phyloP scores from a whole-genome alignment of 192 early-diverging fungal species.

The Podila clonocystis region DNA sequence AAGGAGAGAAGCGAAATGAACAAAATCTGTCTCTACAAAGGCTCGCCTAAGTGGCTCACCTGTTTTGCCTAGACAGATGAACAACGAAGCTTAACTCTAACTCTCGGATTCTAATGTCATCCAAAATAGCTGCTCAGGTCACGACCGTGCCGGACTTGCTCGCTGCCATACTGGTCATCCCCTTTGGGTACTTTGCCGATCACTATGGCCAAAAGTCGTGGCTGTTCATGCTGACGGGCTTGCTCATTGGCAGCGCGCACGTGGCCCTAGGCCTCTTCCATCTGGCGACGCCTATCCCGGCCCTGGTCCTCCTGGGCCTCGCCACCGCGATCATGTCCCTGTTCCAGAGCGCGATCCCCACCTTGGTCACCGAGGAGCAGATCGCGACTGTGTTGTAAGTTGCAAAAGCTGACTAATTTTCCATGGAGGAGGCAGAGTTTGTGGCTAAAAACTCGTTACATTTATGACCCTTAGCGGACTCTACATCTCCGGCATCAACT shows the following conservation, averaged over 20 bases:
- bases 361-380: conserved; percentile 53
- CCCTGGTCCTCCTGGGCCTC: conserved; percentile 56
- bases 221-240: conserved; percentile 55
- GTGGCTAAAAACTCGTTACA: too few relatives aligned
- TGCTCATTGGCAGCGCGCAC: conserved; percentile 56
- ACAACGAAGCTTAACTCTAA: not conserved
- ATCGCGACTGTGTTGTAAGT: conserved; percentile 57
- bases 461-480: conserved; percentile 45
- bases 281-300: conserved; percentile 53
- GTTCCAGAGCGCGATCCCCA: conserved; percentile 62
- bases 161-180: conserved; percentile 62
- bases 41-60: not conserved
- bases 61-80: not conserved
- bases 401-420: too few relatives aligned
- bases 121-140: conserved; percentile 56
- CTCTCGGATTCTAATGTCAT: not conserved
- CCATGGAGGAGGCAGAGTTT: not conserved
- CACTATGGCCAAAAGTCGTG: conserved; percentile 57
- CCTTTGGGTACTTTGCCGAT: conserved; percentile 63
- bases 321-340: conserved; percentile 59
- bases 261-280: conserved; percentile 48
- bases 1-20: too few relatives aligned
- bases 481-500: conserved; percentile 58
- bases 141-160: conserved; percentile 69
- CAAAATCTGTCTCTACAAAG: too few relatives aligned